A percentile compares a stretch with the other conserved stretches of the same genome.
Evolutionary conservation across 2,329 filamentous ascomycete species (phyloP).

Genomic region (Diaporthe citrichinensis): DNA sequence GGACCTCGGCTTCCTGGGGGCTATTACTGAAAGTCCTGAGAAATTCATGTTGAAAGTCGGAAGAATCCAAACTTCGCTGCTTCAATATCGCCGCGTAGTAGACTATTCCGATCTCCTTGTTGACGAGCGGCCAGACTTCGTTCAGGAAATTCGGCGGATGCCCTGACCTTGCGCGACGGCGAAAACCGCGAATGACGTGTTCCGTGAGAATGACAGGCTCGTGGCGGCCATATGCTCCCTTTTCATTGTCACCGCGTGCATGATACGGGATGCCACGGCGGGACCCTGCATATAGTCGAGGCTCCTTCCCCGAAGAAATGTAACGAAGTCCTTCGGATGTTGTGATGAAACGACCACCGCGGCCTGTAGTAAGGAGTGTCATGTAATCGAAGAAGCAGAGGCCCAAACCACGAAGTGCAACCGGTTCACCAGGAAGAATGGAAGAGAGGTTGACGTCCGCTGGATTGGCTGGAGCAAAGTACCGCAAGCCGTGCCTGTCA

Average conservation of each 20-base stretch:
- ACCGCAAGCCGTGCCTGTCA: neutral
- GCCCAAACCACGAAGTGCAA: slow-evolving; percentile 2
- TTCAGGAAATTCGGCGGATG: neutral
- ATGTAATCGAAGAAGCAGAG: slow-evolving; percentile 18
- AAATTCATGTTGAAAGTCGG: neutral
- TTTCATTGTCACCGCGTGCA: slow-evolving; percentile 3
- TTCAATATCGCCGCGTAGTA: neutral
- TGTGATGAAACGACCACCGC: neutral
- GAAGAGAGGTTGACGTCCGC: slow-evolving; percentile 1
- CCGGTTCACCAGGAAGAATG: neutral
- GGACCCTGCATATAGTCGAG: slow-evolving; percentile 7
- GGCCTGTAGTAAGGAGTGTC: neutral
- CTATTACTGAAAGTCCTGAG: neutral
- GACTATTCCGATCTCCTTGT: neutral
- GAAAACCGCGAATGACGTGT: neutral
- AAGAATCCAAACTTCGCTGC: neutral
- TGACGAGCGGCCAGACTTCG: slow-evolving; percentile 4
- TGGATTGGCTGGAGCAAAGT: neutral
- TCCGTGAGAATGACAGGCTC: neutral
- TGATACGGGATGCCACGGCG: slow-evolving; percentile 11
- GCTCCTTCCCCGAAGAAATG: slow-evolving; percentile 4
- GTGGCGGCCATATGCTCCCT: neutral
- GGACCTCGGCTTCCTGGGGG: neutral
- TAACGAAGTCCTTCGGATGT: neutral
- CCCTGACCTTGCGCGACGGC: neutral